Base-by-base conservation (phyloP, 805 yeast species). In the Ogataea corticis region DNA sequence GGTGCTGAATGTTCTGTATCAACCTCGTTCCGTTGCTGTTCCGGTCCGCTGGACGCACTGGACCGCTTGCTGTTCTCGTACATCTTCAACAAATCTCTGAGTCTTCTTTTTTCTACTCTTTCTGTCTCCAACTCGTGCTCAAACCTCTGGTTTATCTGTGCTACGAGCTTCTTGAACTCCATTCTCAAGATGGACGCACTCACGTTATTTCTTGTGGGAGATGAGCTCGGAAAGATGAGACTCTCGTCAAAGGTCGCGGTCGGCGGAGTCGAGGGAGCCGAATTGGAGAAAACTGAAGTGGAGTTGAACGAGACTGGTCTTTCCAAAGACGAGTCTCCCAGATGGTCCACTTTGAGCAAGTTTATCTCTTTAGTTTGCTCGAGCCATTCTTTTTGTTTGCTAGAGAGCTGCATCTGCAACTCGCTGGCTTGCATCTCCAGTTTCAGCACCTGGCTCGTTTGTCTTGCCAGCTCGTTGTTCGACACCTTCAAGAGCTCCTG, bases 101-200 rank as follows among this genome's bases (percentile, higher is more conserved):
- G 59, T 48, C 76, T 69, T 32, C 70, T 63, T 51, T 82, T 70
- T 50, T 73, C 72, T n/a, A 71, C 63, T 34, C 79, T 71, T 61
- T 83, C 88, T 51, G 74, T 73, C 30, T 71, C 69, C 36, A 85
- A 61, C 50, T 83, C 86, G 10, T 67, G 57, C 52, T 83, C 87
- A 55, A 82, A 80, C 45, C 73, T 79, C 37, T 73, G 77, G 50
- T 82, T 87, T 46, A 84, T 77, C 32, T 80, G 82, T 17, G 73
- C 67, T 4, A 85, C 80, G 40, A 84, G 67, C 54, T 79, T 82
- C 62, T 79, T 84, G 67, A 85, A 85, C 62, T 85, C 90, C 50
- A 77, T 72, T 45, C 87, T 70, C 63, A 85, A 67, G 2, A 84
- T 80, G 0, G 82, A 76, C 31, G 77, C 77, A 51, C 67, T 61